Evolutionary conservation across 2,329 filamentous ascomycete genomes (phyloP), one percentile per base, ranked within the genome.

Genomic region (Orbilia quercus): DNA sequence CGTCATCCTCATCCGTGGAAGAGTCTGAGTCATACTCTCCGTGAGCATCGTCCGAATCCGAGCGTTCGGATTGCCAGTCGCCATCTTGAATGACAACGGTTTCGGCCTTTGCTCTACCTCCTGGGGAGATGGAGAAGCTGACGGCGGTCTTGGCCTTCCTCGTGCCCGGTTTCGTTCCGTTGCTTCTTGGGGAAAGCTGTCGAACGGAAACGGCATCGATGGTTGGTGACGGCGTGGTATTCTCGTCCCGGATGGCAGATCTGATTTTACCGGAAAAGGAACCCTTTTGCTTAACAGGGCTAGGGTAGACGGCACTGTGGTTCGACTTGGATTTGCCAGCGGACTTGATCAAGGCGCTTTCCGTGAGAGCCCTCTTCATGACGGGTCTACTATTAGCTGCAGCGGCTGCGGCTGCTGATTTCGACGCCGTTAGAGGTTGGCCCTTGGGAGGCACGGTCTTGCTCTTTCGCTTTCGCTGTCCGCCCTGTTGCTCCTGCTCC

Each of bases 1-100:
- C 28, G 31, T 74, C 70, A 54, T 74, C 70, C 23, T 66, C 70
- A 18, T 74, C 70, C n/a, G 70, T 74, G 11, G 70, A 74, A 34
- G 70, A 74, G 38, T 74, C 70, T 1, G 70, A 67, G 45, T 74
- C 70, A 31, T 74, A 74, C 25, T 74, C 70, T 51, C 53, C 70
- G 1, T 48, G 57, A 3, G 44, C 64, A 25, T 62, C 48, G n/a
- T 74, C 70, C 5, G 63, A 62, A 25, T 62, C 70, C 23, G 55
- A 66, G 9, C 38, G 54, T 12, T 73, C 69, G 14, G 54, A 55
- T 38, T 66, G 47, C 11, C 36, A 40, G 14, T 62, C 22, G 0
- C 23, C 18, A 25, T 67, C 62, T 23, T 40, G 54, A 23, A 74
- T 25, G 14, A 74, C 16, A 31, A 74, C 62, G 28, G 23, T 44